Evolutionary conservation across 2,329 filamentous ascomycete species (phyloP).

Genomic region (Monilinia fructicola): DNA sequence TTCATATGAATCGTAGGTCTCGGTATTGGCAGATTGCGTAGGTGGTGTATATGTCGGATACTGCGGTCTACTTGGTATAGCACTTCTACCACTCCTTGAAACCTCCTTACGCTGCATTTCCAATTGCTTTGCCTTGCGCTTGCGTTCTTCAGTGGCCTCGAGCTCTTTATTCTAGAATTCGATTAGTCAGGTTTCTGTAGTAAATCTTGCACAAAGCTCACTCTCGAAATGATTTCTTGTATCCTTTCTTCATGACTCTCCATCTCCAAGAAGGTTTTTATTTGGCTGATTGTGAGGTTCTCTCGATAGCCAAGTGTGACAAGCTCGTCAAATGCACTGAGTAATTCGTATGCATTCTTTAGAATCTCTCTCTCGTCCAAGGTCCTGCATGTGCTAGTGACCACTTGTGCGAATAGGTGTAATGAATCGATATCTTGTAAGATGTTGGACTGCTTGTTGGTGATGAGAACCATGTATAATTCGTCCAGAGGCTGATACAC

Average conservation of each 20-base stretch:
- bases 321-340: conserved; percentile 95
- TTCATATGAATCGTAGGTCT: conserved; percentile 91
- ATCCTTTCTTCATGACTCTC: conserved; percentile 98
- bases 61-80: conserved; percentile 69
- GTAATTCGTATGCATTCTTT: conserved; percentile 90
- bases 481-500: conserved; percentile 99
- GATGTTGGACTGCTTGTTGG: conserved; percentile 98
- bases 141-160: conserved; percentile 96
- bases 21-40: conserved; percentile 67
- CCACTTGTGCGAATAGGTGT: conserved; percentile 96
- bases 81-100: conserved; percentile 68
- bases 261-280: conserved; percentile 99
- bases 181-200: conserved; percentile 9
- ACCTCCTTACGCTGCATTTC: conserved; percentile 99
- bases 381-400: conserved; percentile 93
- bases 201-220: conserved; percentile 45
- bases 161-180: conserved; percentile 85
- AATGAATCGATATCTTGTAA: conserved; percentile 98
- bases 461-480: conserved; percentile 99
- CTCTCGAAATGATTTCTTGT: conserved; percentile 92
- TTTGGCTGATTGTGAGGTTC: conserved; percentile 93
- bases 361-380: conserved; percentile 94
- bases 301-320: conserved; percentile 95
- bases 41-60: conserved; percentile 90
- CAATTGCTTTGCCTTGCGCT: conserved; percentile 96